Evolutionary conservation across 371 early-diverging fungal species (phyloP).

Genomic region (Saksenaea vasiformis): DNA sequence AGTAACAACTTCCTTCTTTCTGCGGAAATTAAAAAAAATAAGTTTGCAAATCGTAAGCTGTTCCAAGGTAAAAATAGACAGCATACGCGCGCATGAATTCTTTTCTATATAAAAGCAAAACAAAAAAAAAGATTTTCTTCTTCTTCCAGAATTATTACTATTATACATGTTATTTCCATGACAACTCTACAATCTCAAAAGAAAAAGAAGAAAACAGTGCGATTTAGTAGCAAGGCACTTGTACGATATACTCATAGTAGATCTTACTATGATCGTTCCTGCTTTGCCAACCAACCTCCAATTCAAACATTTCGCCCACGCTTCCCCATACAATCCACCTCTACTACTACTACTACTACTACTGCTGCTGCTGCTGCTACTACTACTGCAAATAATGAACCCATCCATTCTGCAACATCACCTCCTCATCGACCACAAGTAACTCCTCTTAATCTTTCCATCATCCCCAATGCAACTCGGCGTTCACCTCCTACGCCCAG

Average conservation of each 20-base stretch:
- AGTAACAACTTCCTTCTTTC: not conserved
- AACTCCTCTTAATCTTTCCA: constrained; percentile 2
- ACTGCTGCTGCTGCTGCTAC: too few species aligned
- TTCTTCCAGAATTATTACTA: not conserved
- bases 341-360: not conserved
- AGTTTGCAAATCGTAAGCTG: not conserved
- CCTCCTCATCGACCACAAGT: not conserved
- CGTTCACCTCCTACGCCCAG: not conserved
- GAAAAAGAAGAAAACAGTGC: constrained; percentile 16
- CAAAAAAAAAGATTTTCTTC: too few species aligned
- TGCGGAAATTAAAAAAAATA: not conserved
- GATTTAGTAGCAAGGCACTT: constrained; percentile 12
- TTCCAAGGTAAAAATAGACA: not conserved
- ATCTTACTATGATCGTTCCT: constrained; percentile 24
- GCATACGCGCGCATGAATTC: not conserved
- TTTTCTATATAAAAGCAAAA: not conserved
- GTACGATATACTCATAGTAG: constrained; percentile 19
- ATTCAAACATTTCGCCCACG: not conserved
- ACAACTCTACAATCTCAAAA: not conserved
- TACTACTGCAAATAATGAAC: too few species aligned
- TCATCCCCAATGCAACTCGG: not conserved
- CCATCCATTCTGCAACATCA: too few species aligned
- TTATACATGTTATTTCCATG: not conserved
- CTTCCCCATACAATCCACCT: not conserved
- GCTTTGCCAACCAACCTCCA: constrained; percentile 6